Evolutionary conservation across 1,284 basidiomycete genomes (phyloP).

Genomic region (Caloboletus inedulis): DNA sequence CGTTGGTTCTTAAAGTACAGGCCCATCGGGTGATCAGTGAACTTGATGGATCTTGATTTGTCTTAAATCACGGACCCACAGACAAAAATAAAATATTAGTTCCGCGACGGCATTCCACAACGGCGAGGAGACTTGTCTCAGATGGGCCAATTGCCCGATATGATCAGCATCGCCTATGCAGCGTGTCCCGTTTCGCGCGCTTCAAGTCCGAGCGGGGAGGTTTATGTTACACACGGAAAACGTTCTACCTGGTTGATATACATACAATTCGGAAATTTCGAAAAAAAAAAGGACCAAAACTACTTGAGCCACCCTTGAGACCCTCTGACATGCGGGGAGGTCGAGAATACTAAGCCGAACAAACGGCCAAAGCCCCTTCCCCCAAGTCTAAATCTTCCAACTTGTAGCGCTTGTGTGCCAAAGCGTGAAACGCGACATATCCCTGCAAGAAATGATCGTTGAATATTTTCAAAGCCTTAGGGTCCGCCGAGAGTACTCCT

Average conservation of each 20-base stretch:
- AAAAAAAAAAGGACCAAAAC: not conserved
- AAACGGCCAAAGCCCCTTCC: not conserved
- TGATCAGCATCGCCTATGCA: too few relatives aligned
- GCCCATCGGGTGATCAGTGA: too few relatives aligned
- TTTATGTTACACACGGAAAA: too few relatives aligned
- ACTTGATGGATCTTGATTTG: too few relatives aligned
- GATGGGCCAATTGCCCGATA: too few relatives aligned
- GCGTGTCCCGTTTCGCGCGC: not conserved
- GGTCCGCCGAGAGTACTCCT: slow-evolving; percentile 1
- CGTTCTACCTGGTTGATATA: not conserved
- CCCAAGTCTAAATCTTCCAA: slow-evolving; percentile 4
- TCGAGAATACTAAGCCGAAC: not conserved
- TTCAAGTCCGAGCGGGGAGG: not conserved
- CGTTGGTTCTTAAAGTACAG: too few relatives aligned
- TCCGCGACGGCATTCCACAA: not conserved
- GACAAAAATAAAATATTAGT: not conserved
- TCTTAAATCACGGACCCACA: too few relatives aligned
- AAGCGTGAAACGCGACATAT: slow-evolving; percentile 8
- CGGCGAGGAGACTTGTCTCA: too few relatives aligned
- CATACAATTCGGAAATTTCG: not conserved
- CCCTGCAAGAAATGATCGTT: slow-evolving; percentile 6
- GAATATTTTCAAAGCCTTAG: slow-evolving; percentile 2
- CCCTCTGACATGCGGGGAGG: not conserved
- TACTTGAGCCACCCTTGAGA: too few relatives aligned
- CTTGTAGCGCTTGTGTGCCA: slow-evolving; percentile 9